Evolutionary conservation across 306 rosid genomes (phyloP).

Genomic region (Rubus parviflorus): DNA sequence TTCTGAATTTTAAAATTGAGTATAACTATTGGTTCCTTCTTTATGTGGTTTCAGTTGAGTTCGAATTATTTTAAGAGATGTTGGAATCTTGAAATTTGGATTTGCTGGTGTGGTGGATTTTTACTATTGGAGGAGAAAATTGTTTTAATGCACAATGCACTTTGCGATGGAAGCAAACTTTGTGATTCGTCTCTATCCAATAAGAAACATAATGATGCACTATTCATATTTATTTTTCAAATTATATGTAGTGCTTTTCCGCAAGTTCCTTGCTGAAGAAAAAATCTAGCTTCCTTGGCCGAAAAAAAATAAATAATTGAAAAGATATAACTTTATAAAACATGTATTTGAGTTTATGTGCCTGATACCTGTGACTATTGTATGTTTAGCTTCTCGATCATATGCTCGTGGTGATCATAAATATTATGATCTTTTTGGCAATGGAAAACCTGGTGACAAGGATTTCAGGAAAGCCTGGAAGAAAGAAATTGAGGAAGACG

Average conservation of each 20-base stretch:
- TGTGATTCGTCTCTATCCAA: not conserved
- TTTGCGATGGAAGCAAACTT: not conserved
- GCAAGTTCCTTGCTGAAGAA: not conserved
- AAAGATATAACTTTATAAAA: not conserved
- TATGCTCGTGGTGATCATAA: slow-evolving; percentile 47
- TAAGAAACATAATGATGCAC: not conserved
- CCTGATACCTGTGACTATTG: slow-evolving; percentile 13
- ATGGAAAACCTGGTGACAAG: slow-evolving; percentile 53
- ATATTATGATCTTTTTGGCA: slow-evolving; percentile 68
- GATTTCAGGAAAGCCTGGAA: slow-evolving; percentile 70
- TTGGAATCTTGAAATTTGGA: not conserved
- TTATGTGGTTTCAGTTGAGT: not conserved
- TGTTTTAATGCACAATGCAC: not conserved
- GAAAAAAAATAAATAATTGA: not conserved
- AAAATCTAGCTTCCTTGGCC: not conserved
- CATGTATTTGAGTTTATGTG: not conserved
- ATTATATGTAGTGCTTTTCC: not conserved
- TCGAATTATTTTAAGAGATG: not conserved
- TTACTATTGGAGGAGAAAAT: not conserved
- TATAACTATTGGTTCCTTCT: not conserved
- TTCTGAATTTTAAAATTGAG: no score
- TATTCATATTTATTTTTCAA: not conserved
- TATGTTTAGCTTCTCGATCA: slow-evolving; percentile 48
- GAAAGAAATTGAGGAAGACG: slow-evolving; percentile 71
- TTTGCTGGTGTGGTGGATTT: not conserved